phyloP scores from a whole-genome alignment of 192 early-diverging fungal genomes.

The Geranomyces variabilis region DNA sequence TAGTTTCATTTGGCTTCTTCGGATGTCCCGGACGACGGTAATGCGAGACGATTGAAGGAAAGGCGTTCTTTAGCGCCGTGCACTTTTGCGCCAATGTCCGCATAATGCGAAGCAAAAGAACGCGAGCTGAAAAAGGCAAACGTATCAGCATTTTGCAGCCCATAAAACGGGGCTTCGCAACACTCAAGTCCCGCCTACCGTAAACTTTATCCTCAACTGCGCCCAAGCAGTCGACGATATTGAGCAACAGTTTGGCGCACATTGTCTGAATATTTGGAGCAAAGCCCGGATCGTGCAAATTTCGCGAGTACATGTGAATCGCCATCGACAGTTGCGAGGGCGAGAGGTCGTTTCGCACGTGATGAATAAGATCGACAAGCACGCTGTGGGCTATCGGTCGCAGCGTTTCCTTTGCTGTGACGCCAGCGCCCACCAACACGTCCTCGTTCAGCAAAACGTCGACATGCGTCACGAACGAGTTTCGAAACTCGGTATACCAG shows the following conservation, averaged over 20 bases:
- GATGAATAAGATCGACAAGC: slow-evolving; percentile 94
- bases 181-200: slow-evolving; percentile 20
- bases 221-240: slow-evolving; percentile 74
- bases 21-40: slow-evolving; percentile 36
- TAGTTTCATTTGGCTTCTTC: slow-evolving; percentile 7
- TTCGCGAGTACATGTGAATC: slow-evolving; percentile 89
- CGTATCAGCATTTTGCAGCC: too few relatives aligned
- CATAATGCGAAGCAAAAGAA: slow-evolving; percentile 67
- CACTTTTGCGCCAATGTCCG: slow-evolving; percentile 85
- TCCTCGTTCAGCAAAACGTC: slow-evolving; percentile 93
- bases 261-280: slow-evolving; percentile 94
- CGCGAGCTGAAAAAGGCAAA: slow-evolving; percentile 32
- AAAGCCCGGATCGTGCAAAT: slow-evolving; percentile 90
- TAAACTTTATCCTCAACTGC: slow-evolving; percentile 17
- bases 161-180: too few relatives aligned
- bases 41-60: slow-evolving; percentile 63
- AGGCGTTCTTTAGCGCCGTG: slow-evolving; percentile 65
- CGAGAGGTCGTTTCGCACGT: slow-evolving; percentile 85
- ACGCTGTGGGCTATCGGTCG: slow-evolving; percentile 92
- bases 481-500: slow-evolving; percentile 88
- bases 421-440: slow-evolving; percentile 88
- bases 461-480: slow-evolving; percentile 87
- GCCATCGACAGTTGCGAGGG: slow-evolving; percentile 78
- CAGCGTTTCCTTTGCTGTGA: slow-evolving; percentile 90
- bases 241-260: slow-evolving; percentile 91